These are phyloP conservation scores for Streptanthus diversifolius DNA, from an alignment of 345 rosid genomes.

Conservation along the genomic window DNA sequence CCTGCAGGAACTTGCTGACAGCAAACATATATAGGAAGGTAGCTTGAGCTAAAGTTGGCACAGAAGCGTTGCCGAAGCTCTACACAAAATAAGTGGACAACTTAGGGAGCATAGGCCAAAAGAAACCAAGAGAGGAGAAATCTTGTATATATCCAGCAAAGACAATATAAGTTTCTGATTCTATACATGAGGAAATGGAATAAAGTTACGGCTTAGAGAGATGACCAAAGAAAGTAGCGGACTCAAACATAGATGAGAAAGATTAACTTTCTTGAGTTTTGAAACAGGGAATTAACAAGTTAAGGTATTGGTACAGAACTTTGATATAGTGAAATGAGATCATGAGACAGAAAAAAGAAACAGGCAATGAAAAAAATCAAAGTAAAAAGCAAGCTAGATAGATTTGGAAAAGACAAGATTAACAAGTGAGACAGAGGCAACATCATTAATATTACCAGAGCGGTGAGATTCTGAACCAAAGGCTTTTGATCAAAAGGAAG, in stretches of 20 bases:
- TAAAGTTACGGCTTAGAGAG: background rate
- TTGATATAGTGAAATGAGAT: background rate
- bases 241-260: background rate
- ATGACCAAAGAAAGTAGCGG: background rate
- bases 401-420: background rate
- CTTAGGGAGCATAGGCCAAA: background rate
- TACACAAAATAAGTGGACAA: constrained; percentile 22
- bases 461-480: constrained; percentile 73
- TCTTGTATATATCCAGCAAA: too few species aligned
- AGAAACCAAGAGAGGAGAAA: too few species aligned
- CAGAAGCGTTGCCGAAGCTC: constrained; percentile 81
- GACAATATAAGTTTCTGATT: background rate
- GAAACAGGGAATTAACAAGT: background rate
- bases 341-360: background rate
- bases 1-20: constrained; percentile 90
- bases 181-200: background rate
- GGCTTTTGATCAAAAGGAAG: constrained; percentile 65
- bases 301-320: background rate
- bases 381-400: background rate
- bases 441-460: constrained; percentile 51
- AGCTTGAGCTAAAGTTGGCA: constrained; percentile 69
- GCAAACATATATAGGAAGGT: constrained; percentile 77
- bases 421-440: background rate
- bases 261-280: background rate
- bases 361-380: too few species aligned